Base-by-base conservation (phyloP, 2,329 filamentous ascomycete species). In the Xylariaceae sp. region DNA sequence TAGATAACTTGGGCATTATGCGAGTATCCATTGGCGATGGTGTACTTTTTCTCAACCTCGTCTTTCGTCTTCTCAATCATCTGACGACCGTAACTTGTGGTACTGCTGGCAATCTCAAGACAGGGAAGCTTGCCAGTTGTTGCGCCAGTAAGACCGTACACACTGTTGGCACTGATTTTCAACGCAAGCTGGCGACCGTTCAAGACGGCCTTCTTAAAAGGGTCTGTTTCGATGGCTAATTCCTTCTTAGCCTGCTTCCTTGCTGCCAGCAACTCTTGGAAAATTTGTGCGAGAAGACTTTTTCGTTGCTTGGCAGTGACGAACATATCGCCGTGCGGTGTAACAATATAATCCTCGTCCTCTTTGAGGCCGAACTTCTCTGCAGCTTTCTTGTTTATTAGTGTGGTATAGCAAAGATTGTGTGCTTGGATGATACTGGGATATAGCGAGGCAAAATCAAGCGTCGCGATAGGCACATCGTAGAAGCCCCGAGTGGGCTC, bases 41-140 rank as follows among this genome's bases (percentile, higher is more conserved):
- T 93, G 74, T 96, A 99, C 64, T 86, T 88, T 41, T 84, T 81
- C 75, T 98, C 93, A 6, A 99, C 95, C 71, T 98, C 95, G n/a
- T 89, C 83, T 74, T 96, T 98, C 0, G 95, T 98, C 77, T 88
- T 95, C 74, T 98, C 93, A 78, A 99, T 99, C 95, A 99, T 99
- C 71, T 97, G 90, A 67, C 95, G 91, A 65, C 95, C 95, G 69
- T 96, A 99, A 78, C 90, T 92, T 1, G 95, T 99, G 14, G 95
- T 98, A 75, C 92, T 96, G 78, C 92, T 96, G 58, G 95, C 95
- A 73, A 99, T 98, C 41, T 90, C 87, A 56, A 99, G 79, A 80
- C 95, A 99, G 0, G 95, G 95, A 41, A 99, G 81, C 72, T 99
- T 99, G 70, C 95, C 95, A 29, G 92, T 92, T 0, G 93, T 98